These are phyloP conservation scores for Gynandropsis gynandra DNA, from an alignment of 345 rosid species.

Conservation along the genomic window DNA sequence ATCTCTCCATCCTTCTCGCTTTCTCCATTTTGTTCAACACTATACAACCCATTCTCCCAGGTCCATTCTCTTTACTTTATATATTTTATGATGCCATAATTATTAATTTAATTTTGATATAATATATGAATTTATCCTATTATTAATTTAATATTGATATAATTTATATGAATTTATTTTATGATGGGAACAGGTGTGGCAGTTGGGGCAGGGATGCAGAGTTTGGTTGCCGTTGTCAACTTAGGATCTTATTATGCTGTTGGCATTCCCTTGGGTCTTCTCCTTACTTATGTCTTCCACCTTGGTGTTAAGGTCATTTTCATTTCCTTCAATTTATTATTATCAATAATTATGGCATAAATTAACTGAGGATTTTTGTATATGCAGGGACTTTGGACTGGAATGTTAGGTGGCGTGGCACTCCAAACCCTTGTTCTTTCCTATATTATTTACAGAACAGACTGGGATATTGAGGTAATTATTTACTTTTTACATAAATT, in stretches of 20 bases:
- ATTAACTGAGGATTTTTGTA: neutral
- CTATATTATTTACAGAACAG: slow-evolving; percentile 19
- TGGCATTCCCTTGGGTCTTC: slow-evolving; percentile 50
- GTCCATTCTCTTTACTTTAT: neutral
- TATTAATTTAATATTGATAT: neutral
- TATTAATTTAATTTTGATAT: too few species aligned
- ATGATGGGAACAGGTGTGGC: slow-evolving; percentile 39
- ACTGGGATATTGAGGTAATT: slow-evolving; percentile 23
- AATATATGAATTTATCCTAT: too few species aligned
- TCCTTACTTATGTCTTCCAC: slow-evolving; percentile 31
- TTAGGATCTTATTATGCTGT: slow-evolving; percentile 40
- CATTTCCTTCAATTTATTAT: neutral
- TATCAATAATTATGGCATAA: neutral
- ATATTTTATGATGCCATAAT: neutral
- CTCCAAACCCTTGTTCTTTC: slow-evolving; percentile 21
- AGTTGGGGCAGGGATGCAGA: slow-evolving; percentile 44
- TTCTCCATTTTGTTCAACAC: slow-evolving; percentile 32
- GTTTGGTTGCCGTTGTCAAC: slow-evolving; percentile 37
- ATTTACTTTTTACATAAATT: neutral
- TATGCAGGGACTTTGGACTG: slow-evolving; percentile 28
- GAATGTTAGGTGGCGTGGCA: slow-evolving; percentile 19
- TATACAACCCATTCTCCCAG: slow-evolving; percentile 30
- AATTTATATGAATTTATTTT: too few species aligned
- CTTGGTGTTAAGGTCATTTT: slow-evolving; percentile 42
- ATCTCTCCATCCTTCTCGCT: slow-evolving; percentile 31